Evolutionary conservation across 2,329 filamentous ascomycete species (phyloP), one percentile per base, ranked within the genome.

Genomic region (Botrytis paeoniae): DNA sequence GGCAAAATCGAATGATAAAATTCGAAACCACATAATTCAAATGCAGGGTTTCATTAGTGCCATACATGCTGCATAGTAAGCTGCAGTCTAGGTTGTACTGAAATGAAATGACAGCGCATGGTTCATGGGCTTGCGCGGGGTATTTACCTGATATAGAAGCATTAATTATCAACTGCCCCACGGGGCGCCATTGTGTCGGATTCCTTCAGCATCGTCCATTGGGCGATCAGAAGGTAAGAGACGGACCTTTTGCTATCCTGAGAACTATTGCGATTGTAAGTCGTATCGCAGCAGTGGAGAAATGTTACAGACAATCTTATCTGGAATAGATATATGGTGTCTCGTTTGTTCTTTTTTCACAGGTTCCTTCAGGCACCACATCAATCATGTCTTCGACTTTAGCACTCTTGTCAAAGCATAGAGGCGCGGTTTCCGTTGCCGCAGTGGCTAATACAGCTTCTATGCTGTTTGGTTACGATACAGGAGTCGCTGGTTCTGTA

Each of bases 401-500:
- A 39, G 60, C 45, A 54, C 69, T 71, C 35, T 9, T 71, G n/a
- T 65, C 35, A 61, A 76, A 76, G 68, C 73, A 77, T 64, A 76
- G 54, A 69, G 72, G 72, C 10, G 75, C 76, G 12, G 60, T 77
- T 16, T 62, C 37, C 22, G 75, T 76, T 35, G 73, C 77, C 22
- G 69, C 73, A 25, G 75, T 74, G 18, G 75, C 75, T 8, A 76
- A 77, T 57, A 75, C 73, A 32, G 76, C 74, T 41, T 76, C 76
- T 18, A 63, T 78, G 54, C 72, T 78, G 29, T 77, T 78, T 60
- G 76, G 77, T 18, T 78, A 72, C 35, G 77, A 78, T 51, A 78
- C 76, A 10, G 75, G 77, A n/a, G 76, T 78, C 32, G 76, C 75
- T 37, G 75, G 76, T 35, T 73, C 75, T 25, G 73, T 76, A 25